Conservation (phyloP, 768 basidiomycete species). For the Daedaleopsis sinensis region DNA sequence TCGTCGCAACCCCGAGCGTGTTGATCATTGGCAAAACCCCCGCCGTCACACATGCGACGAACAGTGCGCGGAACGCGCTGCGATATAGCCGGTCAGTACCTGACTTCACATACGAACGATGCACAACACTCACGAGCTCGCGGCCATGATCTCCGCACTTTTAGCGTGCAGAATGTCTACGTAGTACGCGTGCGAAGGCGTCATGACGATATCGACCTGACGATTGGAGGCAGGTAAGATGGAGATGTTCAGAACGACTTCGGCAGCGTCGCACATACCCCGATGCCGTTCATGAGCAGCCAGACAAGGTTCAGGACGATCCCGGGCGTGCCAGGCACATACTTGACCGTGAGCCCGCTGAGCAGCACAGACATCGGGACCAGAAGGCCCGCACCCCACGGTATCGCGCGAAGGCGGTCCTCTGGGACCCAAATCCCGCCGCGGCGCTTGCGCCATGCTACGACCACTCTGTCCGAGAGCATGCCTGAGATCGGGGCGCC, state of each 20-base stretch:
- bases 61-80: conserved; percentile 50
- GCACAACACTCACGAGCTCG: conserved; percentile 44
- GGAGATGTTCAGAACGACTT: not conserved
- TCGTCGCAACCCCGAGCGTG: conserved; percentile 49
- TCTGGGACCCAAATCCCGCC: conserved; percentile 68
- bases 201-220: conserved; percentile 62
- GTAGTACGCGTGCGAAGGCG: conserved; percentile 56
- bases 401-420: conserved; percentile 60
- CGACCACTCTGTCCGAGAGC: conserved; percentile 57
- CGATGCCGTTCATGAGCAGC: conserved; percentile 65
- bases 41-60: conserved; percentile 47
- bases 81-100: too few species aligned
- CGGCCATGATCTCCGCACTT: conserved; percentile 69
- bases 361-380: conserved; percentile 54
- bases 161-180: conserved; percentile 62
- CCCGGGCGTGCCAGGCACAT: conserved; percentile 51
- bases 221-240: too few species aligned
- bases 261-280: conserved; percentile 40
- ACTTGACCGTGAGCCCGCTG: conserved; percentile 53
- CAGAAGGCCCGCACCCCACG: conserved; percentile 49
- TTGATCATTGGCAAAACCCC: conserved; percentile 57
- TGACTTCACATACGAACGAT: too few species aligned
- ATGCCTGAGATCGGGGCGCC: conserved; percentile 63
- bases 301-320: conserved; percentile 53
- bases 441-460: conserved; percentile 49